phyloP scores from a whole-genome alignment of 1,139 yeast species.

The Chernovozyma sophiae-reginae region DNA sequence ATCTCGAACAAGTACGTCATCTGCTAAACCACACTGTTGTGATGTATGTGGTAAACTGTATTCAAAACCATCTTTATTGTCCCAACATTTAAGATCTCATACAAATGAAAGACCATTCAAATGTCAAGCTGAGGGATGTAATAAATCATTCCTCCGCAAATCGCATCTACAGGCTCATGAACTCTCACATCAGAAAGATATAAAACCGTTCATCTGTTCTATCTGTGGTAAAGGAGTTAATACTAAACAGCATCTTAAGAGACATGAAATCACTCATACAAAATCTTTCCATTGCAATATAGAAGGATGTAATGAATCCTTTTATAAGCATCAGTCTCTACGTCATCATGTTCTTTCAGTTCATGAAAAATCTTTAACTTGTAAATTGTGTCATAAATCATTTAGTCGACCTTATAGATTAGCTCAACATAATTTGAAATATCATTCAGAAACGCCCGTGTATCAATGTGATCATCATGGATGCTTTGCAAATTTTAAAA shows the following conservation, averaged over 20 bases:
- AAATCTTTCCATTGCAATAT: slow-evolving; percentile 63
- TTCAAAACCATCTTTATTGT: slow-evolving; percentile 74
- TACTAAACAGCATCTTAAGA: slow-evolving; percentile 71
- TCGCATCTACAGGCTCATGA: slow-evolving; percentile 76
- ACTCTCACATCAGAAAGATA: slow-evolving; percentile 54
- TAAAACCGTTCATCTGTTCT: slow-evolving; percentile 72
- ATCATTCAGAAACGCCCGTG: slow-evolving; percentile 52
- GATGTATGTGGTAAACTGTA: slow-evolving; percentile 71
- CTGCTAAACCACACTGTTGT: slow-evolving; percentile 56
- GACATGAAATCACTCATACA: slow-evolving; percentile 79
- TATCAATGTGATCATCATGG: slow-evolving; percentile 62
- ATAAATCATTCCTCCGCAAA: slow-evolving; percentile 64
- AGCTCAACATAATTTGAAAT: slow-evolving; percentile 56
- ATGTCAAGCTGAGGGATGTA: slow-evolving; percentile 56
- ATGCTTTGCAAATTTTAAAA: slow-evolving; percentile 58
- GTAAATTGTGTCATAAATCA: slow-evolving; percentile 55
- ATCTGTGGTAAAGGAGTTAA: slow-evolving; percentile 82
- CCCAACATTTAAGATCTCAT: slow-evolving; percentile 78
- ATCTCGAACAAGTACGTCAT: background rate
- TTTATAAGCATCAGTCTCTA: slow-evolving; percentile 75
- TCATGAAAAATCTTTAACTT: slow-evolving; percentile 53
- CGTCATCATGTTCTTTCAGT: slow-evolving; percentile 65
- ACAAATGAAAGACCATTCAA: slow-evolving; percentile 73
- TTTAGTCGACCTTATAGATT: slow-evolving; percentile 61
- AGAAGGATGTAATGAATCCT: slow-evolving; percentile 61